Conservation (phyloP, 257 asterid genomes). For the Solanum clarkiae region DNA sequence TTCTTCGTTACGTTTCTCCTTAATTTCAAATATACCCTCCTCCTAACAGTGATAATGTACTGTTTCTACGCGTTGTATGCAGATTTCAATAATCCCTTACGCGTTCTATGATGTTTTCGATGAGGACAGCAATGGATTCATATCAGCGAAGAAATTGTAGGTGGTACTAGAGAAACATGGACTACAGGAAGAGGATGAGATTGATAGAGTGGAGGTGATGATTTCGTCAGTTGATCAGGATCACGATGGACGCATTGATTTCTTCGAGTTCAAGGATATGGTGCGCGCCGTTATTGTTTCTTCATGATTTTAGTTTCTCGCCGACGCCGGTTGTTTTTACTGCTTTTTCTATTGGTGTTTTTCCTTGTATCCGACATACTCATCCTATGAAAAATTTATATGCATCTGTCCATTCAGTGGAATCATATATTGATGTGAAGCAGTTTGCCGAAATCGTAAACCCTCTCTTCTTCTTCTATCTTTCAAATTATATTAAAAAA, state of each 20-base stretch:
- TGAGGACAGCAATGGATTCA: constrained; percentile 64
- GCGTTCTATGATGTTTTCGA: constrained; percentile 44
- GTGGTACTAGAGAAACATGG: constrained; percentile 51
- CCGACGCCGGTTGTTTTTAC: neutral
- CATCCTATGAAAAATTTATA: neutral
- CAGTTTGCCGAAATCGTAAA: too few relatives aligned
- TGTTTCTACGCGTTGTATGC: neutral
- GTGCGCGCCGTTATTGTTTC: constrained; percentile 39
- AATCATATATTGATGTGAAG: too few relatives aligned
- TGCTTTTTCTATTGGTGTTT: neutral
- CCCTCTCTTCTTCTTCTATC: too few relatives aligned
- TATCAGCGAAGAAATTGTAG: constrained; percentile 56
- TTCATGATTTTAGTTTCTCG: neutral
- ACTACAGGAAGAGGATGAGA: constrained; percentile 36
- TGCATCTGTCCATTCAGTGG: neutral
- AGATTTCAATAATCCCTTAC: neutral
- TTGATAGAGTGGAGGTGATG: constrained; percentile 58
- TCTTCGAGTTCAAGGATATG: constrained; percentile 71
- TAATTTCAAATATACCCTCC: too few relatives aligned
- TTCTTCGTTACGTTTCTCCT: neutral
- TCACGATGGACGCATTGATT: constrained; percentile 62
- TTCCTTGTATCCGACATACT: neutral
- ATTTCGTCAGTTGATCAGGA: constrained; percentile 57
- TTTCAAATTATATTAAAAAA: too few relatives aligned
- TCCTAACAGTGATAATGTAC: neutral